phyloP scores from a whole-genome alignment of 2,329 filamentous ascomycete genomes.

The Trichoderma brevicompactum region DNA sequence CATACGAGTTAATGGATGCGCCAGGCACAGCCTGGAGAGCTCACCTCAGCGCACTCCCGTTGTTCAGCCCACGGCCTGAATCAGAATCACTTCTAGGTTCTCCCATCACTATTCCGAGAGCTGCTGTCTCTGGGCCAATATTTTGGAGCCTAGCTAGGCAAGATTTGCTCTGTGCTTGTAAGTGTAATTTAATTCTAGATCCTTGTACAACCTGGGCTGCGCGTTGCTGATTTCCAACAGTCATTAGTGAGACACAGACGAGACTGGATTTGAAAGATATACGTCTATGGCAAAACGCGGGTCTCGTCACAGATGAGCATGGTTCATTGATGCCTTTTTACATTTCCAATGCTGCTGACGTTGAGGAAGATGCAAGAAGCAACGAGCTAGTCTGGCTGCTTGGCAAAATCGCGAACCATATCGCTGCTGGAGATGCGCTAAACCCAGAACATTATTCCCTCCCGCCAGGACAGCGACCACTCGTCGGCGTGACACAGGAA shows the following conservation, averaged over 20 bases:
- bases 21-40: slow-evolving; percentile 22
- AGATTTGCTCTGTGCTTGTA: slow-evolving; percentile 19
- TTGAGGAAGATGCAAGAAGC: slow-evolving; percentile 13
- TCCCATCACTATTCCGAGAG: slow-evolving; percentile 17
- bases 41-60: slow-evolving; percentile 19
- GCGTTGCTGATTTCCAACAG: background rate
- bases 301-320: slow-evolving; percentile 18
- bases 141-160: slow-evolving; percentile 20
- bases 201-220: too few relatives aligned
- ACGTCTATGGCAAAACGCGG: slow-evolving; percentile 20
- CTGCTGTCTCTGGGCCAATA: slow-evolving; percentile 15
- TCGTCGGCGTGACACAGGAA: slow-evolving; percentile 19
- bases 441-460: slow-evolving; percentile 19
- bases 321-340: slow-evolving; percentile 14
- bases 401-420: slow-evolving; percentile 16
- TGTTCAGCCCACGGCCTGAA: background rate
- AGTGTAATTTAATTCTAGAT: background rate
- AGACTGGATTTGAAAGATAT: slow-evolving; percentile 16
- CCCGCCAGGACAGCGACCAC: slow-evolving; percentile 8
- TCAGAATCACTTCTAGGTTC: slow-evolving; percentile 2
- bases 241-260: slow-evolving; percentile 22
- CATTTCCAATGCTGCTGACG: slow-evolving; percentile 13
- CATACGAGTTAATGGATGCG: slow-evolving; percentile 19
- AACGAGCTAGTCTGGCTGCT: slow-evolving; percentile 20
- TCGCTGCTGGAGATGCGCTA: slow-evolving; percentile 16